Conservation (phyloP, 2,329 filamentous ascomycete species). For the Colletotrichum sp. region DNA sequence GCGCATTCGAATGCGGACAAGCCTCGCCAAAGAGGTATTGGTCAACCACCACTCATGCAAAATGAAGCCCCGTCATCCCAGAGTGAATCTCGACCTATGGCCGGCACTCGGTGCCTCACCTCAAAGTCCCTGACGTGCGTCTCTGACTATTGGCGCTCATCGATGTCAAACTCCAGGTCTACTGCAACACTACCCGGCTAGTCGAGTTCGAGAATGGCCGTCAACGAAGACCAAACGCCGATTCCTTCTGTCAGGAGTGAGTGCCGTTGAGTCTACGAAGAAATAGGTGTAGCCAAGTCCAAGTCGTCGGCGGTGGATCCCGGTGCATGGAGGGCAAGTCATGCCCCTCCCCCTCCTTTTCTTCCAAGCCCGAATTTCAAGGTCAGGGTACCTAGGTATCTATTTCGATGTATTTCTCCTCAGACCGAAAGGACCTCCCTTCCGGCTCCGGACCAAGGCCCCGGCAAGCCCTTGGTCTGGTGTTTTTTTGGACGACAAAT, state of each 20-base stretch:
- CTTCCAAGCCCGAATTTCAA: neutral
- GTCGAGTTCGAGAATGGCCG: neutral
- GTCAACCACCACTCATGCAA: neutral
- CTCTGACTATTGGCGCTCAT: neutral
- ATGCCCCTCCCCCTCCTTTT: slow-evolving; percentile 28
- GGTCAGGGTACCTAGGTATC: neutral
- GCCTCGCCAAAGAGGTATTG: slow-evolving; percentile 4
- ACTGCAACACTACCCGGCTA: neutral
- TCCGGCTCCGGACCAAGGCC: slow-evolving; percentile 7
- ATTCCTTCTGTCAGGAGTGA: neutral
- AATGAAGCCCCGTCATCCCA: neutral
- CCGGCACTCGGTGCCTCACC: neutral
- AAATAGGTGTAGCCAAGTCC: neutral
- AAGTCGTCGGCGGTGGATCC: neutral
- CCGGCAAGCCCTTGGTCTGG: neutral
- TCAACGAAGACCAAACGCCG: neutral
- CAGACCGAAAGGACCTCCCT: neutral
- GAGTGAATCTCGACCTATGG: neutral
- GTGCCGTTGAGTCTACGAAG: neutral
- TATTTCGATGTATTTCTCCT: neutral
- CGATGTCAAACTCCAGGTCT: neutral
- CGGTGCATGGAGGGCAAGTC: slow-evolving; percentile 27
- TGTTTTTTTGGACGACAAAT: neutral
- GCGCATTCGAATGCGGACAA: neutral
- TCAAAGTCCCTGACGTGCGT: neutral